Evolutionary conservation across 2,329 filamentous ascomycete genomes (phyloP).

Genomic region (Peltaster fructicola): DNA sequence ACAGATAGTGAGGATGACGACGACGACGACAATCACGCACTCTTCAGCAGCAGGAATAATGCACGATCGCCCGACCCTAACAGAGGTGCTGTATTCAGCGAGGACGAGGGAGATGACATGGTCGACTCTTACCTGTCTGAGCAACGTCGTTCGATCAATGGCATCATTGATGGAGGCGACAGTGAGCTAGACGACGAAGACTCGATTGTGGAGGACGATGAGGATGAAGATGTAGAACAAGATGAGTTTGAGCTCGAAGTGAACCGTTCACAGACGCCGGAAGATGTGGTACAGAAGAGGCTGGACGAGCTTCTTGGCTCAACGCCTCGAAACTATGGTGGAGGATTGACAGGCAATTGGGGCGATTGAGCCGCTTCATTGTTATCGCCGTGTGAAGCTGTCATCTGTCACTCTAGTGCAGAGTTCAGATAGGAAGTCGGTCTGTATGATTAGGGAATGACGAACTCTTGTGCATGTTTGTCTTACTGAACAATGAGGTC

Average conservation of each 20-base stretch:
- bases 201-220: slow-evolving; percentile 8
- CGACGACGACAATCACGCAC: slow-evolving; percentile 7
- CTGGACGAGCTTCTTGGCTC: no score
- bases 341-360: no score
- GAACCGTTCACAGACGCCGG: slow-evolving; percentile 1
- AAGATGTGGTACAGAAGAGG: no score
- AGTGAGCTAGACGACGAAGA: slow-evolving; percentile 7
- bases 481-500: no score
- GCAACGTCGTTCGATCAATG: slow-evolving; percentile 3
- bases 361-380: no score
- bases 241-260: slow-evolving; percentile 5
- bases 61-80: slow-evolving; percentile 1
- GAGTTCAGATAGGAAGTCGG: no score
- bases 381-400: no score
- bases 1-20: slow-evolving; percentile 56
- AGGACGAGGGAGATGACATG: slow-evolving; percentile 17
- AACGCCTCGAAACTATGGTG: no score
- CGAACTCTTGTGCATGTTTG: no score
- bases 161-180: slow-evolving; percentile 11
- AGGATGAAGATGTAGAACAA: slow-evolving; percentile 5
- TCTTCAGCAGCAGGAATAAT: slow-evolving; percentile 6
- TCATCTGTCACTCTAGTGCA: no score
- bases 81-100: slow-evolving; percentile 14
- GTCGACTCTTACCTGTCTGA: slow-evolving; percentile 9
- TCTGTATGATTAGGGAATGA: no score